Evolutionary conservation across 345 rosid genomes (phyloP).

Genomic region (Turritis glabra): DNA sequence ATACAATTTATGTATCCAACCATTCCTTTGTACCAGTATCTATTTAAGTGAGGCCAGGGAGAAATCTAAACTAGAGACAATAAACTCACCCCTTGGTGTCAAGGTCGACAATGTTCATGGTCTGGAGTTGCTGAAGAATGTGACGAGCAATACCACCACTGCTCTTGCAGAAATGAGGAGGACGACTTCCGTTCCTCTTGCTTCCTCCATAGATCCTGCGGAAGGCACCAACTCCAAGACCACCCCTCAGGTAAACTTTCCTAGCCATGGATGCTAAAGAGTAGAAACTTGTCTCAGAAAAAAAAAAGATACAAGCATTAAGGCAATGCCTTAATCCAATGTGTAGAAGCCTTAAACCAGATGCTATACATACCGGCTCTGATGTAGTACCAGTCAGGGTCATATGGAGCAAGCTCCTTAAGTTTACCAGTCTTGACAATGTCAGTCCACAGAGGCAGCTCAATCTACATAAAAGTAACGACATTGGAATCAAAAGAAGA

Average conservation of each 20-base stretch:
- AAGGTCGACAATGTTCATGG: slow-evolving; percentile 43
- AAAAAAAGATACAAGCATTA: neutral
- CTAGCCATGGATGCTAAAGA: slow-evolving; percentile 45
- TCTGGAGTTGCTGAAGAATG: slow-evolving; percentile 47
- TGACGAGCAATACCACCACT: slow-evolving; percentile 48
- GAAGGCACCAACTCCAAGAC: slow-evolving; percentile 48
- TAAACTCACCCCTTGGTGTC: slow-evolving; percentile 44
- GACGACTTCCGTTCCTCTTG: slow-evolving; percentile 47
- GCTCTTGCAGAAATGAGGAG: slow-evolving; percentile 47
- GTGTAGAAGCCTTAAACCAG: neutral
- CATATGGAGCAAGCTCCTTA: slow-evolving; percentile 78
- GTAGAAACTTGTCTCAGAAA: neutral
- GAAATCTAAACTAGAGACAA: neutral
- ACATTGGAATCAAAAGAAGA: neutral
- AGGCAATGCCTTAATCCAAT: neutral
- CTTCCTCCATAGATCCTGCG: slow-evolving; percentile 48
- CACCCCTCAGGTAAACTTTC: slow-evolving; percentile 44
- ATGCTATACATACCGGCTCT: slow-evolving; percentile 52
- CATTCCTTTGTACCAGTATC: neutral
- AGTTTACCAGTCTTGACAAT: slow-evolving; percentile 68
- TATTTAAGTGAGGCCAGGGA: neutral
- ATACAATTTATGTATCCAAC: neutral
- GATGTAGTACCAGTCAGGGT: slow-evolving; percentile 70
- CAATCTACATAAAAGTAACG: slow-evolving; percentile 42
- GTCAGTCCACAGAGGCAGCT: slow-evolving; percentile 71